Evolutionary conservation across 23 red algal species (phyloP).

Genomic region (Pyropia haitanensis): DNA sequence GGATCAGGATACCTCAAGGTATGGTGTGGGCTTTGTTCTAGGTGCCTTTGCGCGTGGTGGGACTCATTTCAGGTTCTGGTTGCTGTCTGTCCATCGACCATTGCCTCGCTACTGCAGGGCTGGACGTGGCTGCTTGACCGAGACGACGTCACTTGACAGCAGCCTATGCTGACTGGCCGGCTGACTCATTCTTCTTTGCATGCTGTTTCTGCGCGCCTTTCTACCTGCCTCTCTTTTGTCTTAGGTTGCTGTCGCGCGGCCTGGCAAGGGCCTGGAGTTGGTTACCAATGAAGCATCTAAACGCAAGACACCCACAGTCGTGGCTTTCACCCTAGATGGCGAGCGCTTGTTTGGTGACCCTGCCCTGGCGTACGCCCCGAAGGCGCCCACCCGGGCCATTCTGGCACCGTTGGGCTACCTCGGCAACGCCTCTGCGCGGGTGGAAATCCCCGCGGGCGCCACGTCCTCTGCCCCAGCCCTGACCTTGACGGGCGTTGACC

Average conservation of each 20-base stretch:
- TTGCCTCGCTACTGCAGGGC: too few species aligned
- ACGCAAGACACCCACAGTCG: constrained; percentile 81
- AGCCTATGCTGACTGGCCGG: too few species aligned
- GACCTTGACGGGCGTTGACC: constrained; percentile 37
- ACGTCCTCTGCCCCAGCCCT: neutral
- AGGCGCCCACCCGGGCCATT: constrained; percentile 39
- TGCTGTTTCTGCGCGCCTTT: too few species aligned
- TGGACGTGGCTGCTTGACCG: too few species aligned
- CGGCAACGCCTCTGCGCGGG: constrained; percentile 4
- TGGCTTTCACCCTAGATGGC: constrained; percentile 76
- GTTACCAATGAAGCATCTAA: constrained; percentile 87
- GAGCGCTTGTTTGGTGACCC: constrained; percentile 94
- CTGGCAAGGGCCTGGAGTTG: constrained; percentile 67
- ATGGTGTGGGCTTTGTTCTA: too few species aligned
- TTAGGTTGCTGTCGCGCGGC: constrained; percentile 47
- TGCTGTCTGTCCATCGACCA: too few species aligned
- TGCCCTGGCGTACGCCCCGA: constrained; percentile 61
- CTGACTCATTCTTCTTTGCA: too few species aligned
- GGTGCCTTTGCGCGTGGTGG: too few species aligned
- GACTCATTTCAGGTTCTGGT: too few species aligned
- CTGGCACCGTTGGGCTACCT: constrained; percentile 8
- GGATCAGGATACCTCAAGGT: too few species aligned
- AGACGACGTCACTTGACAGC: too few species aligned
- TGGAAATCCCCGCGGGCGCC: constrained; percentile 12
- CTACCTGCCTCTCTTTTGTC: too few species aligned